phyloP scores from a whole-genome alignment of 2,329 filamentous ascomycete species.

The Diaporthe aspalathi region DNA sequence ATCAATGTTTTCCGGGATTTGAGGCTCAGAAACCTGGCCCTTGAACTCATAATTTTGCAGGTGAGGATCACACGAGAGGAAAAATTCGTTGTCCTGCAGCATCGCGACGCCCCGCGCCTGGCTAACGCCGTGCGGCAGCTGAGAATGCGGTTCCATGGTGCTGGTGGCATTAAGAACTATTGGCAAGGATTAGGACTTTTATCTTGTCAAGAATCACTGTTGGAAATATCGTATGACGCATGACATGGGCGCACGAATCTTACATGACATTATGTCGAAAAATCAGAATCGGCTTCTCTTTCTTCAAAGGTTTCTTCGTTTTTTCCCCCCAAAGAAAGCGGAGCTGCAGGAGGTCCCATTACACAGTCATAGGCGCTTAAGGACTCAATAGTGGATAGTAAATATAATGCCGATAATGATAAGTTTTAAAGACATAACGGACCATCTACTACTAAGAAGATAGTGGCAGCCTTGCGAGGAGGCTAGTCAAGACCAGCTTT shows the following conservation, averaged over 20 bases:
- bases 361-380: too few relatives aligned
- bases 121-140: conserved; percentile 54
- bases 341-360: too few relatives aligned
- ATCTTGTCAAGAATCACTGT: neutral
- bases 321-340: too few relatives aligned
- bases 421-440: too few relatives aligned
- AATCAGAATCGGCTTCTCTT: too few relatives aligned
- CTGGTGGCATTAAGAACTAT: conserved; percentile 58
- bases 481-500: too few relatives aligned
- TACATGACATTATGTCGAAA: neutral
- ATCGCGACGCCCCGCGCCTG: conserved; percentile 53
- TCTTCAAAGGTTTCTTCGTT: too few relatives aligned
- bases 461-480: too few relatives aligned
- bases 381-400: too few relatives aligned
- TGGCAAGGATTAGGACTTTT: conserved; percentile 8
- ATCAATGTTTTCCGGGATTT: conserved; percentile 44
- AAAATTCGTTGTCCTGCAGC: conserved; percentile 64
- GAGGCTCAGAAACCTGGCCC: conserved; percentile 41
- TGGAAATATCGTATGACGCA: too few relatives aligned
- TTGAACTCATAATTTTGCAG: conserved; percentile 56
- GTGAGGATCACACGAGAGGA: conserved; percentile 65
- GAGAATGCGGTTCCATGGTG: conserved; percentile 55
- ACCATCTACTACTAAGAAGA: too few relatives aligned
- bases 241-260: neutral
- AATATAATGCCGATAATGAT: too few relatives aligned